Evolutionary conservation across 2,329 filamentous ascomycete genomes (phyloP).

Genomic region (Gnomoniopsis sp.): DNA sequence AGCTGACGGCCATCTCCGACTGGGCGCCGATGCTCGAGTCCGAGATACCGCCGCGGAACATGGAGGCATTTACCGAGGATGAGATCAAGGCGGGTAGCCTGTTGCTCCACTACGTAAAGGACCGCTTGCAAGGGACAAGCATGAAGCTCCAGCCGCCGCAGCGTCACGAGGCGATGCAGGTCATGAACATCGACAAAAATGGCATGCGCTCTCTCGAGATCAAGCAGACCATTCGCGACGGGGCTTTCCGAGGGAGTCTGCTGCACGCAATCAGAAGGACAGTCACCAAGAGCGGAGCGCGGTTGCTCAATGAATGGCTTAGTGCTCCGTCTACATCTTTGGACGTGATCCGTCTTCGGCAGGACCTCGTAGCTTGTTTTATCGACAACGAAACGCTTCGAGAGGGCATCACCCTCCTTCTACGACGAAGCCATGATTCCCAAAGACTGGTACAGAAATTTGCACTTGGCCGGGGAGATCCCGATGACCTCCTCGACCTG

Average conservation of each 20-base stretch:
- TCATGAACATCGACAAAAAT: constrained; percentile 90
- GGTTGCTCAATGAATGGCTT: constrained; percentile 81
- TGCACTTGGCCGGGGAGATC: constrained; percentile 83
- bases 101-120: constrained; percentile 80
- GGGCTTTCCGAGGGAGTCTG: constrained; percentile 75
- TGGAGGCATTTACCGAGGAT: constrained; percentile 56
- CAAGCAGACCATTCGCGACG: constrained; percentile 78
- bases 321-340: constrained; percentile 87
- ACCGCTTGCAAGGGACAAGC: constrained; percentile 71
- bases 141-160: constrained; percentile 82
- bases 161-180: constrained; percentile 68
- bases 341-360: constrained; percentile 69
- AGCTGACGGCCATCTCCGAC: constrained; percentile 49
- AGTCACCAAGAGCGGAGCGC: constrained; percentile 84
- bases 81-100: constrained; percentile 77
- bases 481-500: constrained; percentile 83
- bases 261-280: constrained; percentile 87
- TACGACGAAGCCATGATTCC: constrained; percentile 78
- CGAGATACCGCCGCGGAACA: constrained; percentile 53
- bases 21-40: constrained; percentile 80
- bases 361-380: constrained; percentile 79
- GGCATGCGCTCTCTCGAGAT: constrained; percentile 88
- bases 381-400: constrained; percentile 63
- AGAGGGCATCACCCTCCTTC: constrained; percentile 63
- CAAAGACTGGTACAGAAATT: constrained; percentile 93